phyloP scores from a whole-genome alignment of 2,329 filamentous ascomycete species.

The Penicillium fuscoglaucum region DNA sequence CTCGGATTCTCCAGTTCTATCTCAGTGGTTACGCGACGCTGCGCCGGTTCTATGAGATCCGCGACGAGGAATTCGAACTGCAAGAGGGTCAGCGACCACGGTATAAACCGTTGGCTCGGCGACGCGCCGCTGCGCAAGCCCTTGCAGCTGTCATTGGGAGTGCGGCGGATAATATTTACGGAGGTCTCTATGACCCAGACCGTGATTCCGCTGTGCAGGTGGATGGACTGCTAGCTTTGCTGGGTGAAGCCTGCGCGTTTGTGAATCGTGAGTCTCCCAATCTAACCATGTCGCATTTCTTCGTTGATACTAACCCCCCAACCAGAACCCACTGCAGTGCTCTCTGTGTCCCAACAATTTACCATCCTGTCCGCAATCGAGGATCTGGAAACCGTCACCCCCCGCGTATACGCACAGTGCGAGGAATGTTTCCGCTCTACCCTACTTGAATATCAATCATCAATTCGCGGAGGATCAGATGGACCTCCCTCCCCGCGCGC shows the following conservation, averaged over 20 bases:
- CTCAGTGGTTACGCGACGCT: conserved; percentile 91
- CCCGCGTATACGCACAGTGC: conserved; percentile 70
- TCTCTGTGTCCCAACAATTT: conserved; percentile 72
- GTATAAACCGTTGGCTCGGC: conserved; percentile 59
- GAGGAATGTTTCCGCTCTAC: conserved; percentile 78
- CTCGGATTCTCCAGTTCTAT: conserved; percentile 77
- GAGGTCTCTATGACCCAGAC: conserved; percentile 79
- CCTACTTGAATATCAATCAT: conserved; percentile 66
- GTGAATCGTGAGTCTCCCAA: conserved; percentile 55
- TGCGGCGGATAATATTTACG: conserved; percentile 85
- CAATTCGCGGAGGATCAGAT: conserved; percentile 40
- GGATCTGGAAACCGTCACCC: conserved; percentile 73
- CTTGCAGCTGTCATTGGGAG: conserved; percentile 82
- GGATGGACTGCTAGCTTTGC: conserved; percentile 77
- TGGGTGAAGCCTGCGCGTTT: conserved; percentile 81
- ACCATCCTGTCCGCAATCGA: conserved; percentile 74
- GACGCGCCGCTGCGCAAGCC: conserved; percentile 69
- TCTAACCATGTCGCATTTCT: neutral
- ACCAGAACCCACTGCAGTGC: conserved; percentile 55
- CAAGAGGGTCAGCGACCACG: conserved; percentile 43
- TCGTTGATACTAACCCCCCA: conserved; percentile 15
- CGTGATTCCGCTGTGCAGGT: conserved; percentile 83
- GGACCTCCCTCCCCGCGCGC: conserved; percentile 59
- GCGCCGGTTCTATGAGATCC: conserved; percentile 84
- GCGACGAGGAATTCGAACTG: conserved; percentile 63